These are phyloP conservation scores for Fomitopsis pinicola DNA, from an alignment of 1,284 basidiomycete genomes.

Conservation along the genomic window DNA sequence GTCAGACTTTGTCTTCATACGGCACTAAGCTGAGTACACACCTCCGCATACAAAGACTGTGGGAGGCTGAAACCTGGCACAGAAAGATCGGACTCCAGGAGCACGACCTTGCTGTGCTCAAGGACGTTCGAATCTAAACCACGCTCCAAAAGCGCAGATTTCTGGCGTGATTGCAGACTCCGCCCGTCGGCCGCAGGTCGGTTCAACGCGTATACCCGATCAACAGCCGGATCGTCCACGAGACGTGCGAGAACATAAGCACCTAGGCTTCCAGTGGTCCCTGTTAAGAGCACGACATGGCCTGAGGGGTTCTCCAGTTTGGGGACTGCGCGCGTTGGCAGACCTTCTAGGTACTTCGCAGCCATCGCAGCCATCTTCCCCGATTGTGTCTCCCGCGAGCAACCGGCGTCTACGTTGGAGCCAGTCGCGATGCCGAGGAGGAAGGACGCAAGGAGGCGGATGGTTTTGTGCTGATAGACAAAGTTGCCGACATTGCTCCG, in stretches of 20 bases:
- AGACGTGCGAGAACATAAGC: slow-evolving; percentile 25
- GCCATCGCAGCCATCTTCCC: slow-evolving; percentile 26
- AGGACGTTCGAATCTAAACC: slow-evolving; percentile 21
- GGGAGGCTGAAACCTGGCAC: slow-evolving; percentile 20
- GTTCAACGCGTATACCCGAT: slow-evolving; percentile 28
- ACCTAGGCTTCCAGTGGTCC: slow-evolving; percentile 32
- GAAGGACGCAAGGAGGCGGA: slow-evolving; percentile 23
- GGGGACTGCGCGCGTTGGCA: slow-evolving; percentile 14
- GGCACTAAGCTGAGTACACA: slow-evolving; percentile 6
- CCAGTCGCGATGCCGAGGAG: slow-evolving; percentile 13
- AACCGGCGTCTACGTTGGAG: slow-evolving; percentile 1
- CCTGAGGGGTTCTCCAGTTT: neutral
- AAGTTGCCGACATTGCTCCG: slow-evolving; percentile 24
- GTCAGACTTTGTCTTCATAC: slow-evolving; percentile 6
- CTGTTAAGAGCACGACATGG: slow-evolving; percentile 28
- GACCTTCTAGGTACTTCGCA: slow-evolving; percentile 25
- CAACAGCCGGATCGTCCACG: slow-evolving; percentile 14
- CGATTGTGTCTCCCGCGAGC: slow-evolving; percentile 6
- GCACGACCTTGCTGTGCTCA: slow-evolving; percentile 20
- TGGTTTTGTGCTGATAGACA: slow-evolving; percentile 32
- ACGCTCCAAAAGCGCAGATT: slow-evolving; percentile 17
- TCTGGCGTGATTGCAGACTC: slow-evolving; percentile 18
- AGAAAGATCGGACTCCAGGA: slow-evolving; percentile 25
- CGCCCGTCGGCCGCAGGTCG: slow-evolving; percentile 12
- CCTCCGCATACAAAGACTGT: slow-evolving; percentile 20